A percentile compares a stretch with the other conserved stretches of the same genome.
Evolutionary conservation across 768 basidiomycete species (phyloP).

Genomic region (Collybia nuda): DNA sequence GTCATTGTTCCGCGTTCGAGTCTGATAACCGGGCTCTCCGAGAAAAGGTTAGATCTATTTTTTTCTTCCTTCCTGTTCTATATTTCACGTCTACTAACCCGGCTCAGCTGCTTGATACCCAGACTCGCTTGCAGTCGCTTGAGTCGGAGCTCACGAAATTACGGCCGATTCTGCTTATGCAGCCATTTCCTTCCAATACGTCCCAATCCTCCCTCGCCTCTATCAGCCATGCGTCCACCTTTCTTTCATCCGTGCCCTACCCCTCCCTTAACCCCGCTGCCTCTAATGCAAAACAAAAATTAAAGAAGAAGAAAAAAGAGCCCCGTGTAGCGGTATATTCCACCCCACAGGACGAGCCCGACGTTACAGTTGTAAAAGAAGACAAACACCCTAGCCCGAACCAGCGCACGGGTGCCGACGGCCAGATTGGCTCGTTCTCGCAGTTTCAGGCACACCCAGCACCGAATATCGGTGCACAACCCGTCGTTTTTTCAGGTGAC

Average conservation of each 20-base stretch:
- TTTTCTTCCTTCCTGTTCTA: background rate
- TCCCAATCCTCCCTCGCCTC: conserved; percentile 16
- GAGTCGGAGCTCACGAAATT: conserved; percentile 67
- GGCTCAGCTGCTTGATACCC: conserved; percentile 56
- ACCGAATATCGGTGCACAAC: conserved; percentile 8
- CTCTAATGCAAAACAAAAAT: conserved; percentile 23
- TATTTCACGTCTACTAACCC: background rate
- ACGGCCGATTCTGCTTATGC: conserved; percentile 68
- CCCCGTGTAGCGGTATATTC: conserved; percentile 13
- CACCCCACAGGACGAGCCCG: background rate
- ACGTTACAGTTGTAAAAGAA: conserved; percentile 8
- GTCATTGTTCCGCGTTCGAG: conserved; percentile 47
- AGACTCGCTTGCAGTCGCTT: conserved; percentile 49
- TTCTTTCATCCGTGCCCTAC: conserved; percentile 22
- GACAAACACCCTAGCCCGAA: conserved; percentile 2
- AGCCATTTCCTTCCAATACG: conserved; percentile 35
- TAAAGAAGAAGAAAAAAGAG: conserved; percentile 21
- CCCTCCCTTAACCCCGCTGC: conserved; percentile 18
- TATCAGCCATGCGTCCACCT: conserved; percentile 18
- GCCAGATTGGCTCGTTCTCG: conserved; percentile 11
- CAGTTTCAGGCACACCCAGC: conserved; percentile 17
- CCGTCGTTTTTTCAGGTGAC: conserved; percentile 16
- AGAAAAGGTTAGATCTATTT: conserved; percentile 47
- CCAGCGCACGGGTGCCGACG: background rate
- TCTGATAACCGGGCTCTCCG: conserved; percentile 63